A percentile compares a stretch with the other conserved stretches of the same genome.
These are phyloP conservation scores for Dryadomyces quercivorus DNA, from an alignment of 2,329 filamentous ascomycete genomes.

Conservation along the genomic window DNA sequence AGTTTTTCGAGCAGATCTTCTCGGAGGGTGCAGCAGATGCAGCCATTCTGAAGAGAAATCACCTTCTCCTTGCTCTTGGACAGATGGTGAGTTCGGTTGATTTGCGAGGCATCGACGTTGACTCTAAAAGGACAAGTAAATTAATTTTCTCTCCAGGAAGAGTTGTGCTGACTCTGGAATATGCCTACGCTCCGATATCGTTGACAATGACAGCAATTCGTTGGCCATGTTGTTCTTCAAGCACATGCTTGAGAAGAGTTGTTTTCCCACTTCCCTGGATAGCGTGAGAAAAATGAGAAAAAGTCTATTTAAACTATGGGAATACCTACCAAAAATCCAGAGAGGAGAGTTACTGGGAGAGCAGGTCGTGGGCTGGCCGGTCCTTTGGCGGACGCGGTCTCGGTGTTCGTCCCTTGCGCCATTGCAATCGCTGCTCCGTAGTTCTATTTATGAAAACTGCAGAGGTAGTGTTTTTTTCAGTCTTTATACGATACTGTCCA, in stretches of 20 bases:
- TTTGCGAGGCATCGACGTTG: conserved; percentile 53
- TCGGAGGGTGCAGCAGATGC: conserved; percentile 64
- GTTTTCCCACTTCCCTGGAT: conserved; percentile 53
- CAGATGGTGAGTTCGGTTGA: conserved; percentile 42
- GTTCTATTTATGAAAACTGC: no score
- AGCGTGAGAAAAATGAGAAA: no score
- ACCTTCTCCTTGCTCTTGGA: conserved; percentile 51
- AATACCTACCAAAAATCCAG: conserved; percentile 35
- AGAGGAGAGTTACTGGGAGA: conserved; percentile 47
- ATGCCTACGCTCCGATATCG: conserved; percentile 48
- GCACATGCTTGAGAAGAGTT: conserved; percentile 56
- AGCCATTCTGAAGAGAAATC: conserved; percentile 58
- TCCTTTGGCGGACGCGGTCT: no score
- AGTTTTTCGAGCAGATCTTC: conserved; percentile 61
- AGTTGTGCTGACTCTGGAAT: no score
- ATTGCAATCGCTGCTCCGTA: background rate
- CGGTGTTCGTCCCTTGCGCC: background rate
- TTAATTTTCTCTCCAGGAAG: no score
- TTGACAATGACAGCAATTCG: conserved; percentile 63
- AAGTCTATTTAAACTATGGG: background rate
- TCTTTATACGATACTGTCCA: no score
- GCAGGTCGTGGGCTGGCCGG: background rate
- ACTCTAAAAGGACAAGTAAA: conserved; percentile 24
- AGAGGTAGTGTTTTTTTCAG: no score
- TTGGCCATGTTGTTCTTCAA: conserved; percentile 54